These are phyloP conservation scores for Raffaelea arxii DNA, from an alignment of 2,329 filamentous ascomycete species.

Conservation along the genomic window DNA sequence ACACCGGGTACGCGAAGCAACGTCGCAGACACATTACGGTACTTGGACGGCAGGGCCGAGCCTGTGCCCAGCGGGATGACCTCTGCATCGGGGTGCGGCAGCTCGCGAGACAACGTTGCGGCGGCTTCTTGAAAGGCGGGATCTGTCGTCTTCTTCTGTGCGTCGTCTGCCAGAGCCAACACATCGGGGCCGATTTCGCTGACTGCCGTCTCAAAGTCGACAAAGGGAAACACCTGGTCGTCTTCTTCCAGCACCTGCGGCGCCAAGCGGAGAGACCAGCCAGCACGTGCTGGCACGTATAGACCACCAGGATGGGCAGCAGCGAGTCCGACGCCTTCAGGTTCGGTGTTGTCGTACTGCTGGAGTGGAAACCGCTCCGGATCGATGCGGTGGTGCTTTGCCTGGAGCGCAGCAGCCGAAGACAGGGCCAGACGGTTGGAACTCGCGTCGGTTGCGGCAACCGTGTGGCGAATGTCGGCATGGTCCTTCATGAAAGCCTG, in stretches of 20 bases:
- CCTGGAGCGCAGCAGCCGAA: slow-evolving; percentile 54
- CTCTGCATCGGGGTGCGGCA: slow-evolving; percentile 32
- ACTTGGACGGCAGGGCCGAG: slow-evolving; percentile 81
- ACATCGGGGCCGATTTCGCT: slow-evolving; percentile 31
- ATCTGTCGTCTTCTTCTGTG: slow-evolving; percentile 29
- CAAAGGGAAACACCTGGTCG: slow-evolving; percentile 34
- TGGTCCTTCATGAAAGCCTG: slow-evolving; percentile 59
- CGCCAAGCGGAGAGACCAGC: slow-evolving; percentile 35
- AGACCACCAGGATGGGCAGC: slow-evolving; percentile 2
- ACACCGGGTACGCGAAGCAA: slow-evolving; percentile 73
- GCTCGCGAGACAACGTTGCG: slow-evolving; percentile 43
- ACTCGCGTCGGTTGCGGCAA: slow-evolving; percentile 65
- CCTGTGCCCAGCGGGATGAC: slow-evolving; percentile 85
- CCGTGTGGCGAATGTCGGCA: slow-evolving; percentile 57
- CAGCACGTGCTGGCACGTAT: slow-evolving; percentile 31
- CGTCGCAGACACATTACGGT: slow-evolving; percentile 89
- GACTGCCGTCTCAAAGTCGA: slow-evolving; percentile 36
- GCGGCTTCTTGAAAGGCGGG: slow-evolving; percentile 38
- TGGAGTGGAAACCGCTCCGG: slow-evolving; percentile 63
- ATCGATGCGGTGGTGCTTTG: slow-evolving; percentile 64
- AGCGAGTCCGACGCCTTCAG: slow-evolving; percentile 1
- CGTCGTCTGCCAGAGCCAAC: slow-evolving; percentile 40
- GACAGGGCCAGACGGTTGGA: slow-evolving; percentile 67
- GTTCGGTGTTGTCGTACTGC: slow-evolving; percentile 44
- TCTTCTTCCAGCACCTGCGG: slow-evolving; percentile 36